A percentile compares a stretch with the other conserved stretches of the same genome.
phyloP scores from a whole-genome alignment of 2,329 filamentous ascomycete genomes.

The Huntiella decipiens region DNA sequence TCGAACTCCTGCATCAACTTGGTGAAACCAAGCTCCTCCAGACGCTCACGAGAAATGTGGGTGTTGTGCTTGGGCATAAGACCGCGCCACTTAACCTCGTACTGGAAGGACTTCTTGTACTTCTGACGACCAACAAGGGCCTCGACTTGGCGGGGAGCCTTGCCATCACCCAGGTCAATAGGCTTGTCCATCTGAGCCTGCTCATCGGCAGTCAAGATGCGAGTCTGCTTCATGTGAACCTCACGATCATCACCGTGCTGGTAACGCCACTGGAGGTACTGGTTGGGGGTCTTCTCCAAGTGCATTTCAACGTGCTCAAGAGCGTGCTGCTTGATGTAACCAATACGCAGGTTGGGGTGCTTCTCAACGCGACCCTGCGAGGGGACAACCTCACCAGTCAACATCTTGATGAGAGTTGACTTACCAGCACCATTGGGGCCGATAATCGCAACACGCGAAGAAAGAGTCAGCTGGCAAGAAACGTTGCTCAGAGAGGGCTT shows the following conservation, averaged over 20 bases:
- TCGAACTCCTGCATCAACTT: slow-evolving; percentile 97
- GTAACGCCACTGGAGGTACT: slow-evolving; percentile 98
- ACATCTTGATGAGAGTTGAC: slow-evolving; percentile 90
- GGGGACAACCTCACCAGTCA: slow-evolving; percentile 82
- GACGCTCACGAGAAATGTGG: slow-evolving; percentile 81
- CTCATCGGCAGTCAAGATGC: slow-evolving; percentile 69
- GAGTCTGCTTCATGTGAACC: slow-evolving; percentile 93
- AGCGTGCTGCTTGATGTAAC: slow-evolving; percentile 98
- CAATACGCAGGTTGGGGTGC: slow-evolving; percentile 94
- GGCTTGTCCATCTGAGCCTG: slow-evolving; percentile 80
- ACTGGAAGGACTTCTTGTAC: slow-evolving; percentile 98
- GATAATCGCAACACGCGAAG: slow-evolving; percentile 88
- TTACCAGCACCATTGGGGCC: slow-evolving; percentile 96
- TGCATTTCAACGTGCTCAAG: slow-evolving; percentile 99
- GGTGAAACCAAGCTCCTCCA: slow-evolving; percentile 66
- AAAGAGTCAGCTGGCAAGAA: slow-evolving; percentile 71
- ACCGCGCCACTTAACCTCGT: slow-evolving; percentile 87
- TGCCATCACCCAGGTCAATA: slow-evolving; percentile 70
- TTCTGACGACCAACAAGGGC: slow-evolving; percentile 89
- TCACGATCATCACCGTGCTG: slow-evolving; percentile 93
- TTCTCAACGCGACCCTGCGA: slow-evolving; percentile 80
- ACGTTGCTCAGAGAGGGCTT: slow-evolving; percentile 82
- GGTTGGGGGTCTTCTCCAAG: slow-evolving; percentile 95
- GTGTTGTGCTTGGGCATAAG: slow-evolving; percentile 85
- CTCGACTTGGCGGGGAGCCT: slow-evolving; percentile 60